Percentiles rank a stretch among this genome's conserved stretches.
These are phyloP conservation scores for Candida frijolesensis DNA, from an alignment of 1,139 yeast genomes.

Conservation along the genomic window DNA sequence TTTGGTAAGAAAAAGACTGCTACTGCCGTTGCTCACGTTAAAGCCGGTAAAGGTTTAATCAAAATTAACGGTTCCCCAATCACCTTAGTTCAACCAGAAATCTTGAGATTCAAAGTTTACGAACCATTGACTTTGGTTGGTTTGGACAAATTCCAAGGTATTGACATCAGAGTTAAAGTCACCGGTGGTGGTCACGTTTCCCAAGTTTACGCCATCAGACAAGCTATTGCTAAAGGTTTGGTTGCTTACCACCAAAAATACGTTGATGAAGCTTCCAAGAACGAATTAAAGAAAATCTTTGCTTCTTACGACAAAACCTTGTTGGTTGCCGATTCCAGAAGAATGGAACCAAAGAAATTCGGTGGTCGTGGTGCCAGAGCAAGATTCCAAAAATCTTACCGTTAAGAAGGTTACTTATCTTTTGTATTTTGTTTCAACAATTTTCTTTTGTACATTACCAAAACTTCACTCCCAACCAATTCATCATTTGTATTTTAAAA, in stretches of 20 bases:
- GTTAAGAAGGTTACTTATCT: conserved; percentile 53
- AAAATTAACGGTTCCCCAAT: conserved; percentile 99
- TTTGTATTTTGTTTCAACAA: conserved; percentile 9
- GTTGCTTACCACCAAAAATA: conserved; percentile 99
- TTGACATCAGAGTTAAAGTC: conserved; percentile 98
- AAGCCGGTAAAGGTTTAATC: conserved; percentile 99
- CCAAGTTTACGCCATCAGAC: conserved; percentile 99
- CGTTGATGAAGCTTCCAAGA: conserved; percentile 99
- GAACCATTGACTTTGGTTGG: conserved; percentile 99
- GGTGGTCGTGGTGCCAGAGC: conserved; percentile 99
- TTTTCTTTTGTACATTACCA: conserved; percentile 8
- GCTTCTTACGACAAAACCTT: conserved; percentile 98
- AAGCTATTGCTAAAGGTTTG: conserved; percentile 99
- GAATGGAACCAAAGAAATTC: conserved; percentile 99
- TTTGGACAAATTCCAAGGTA: conserved; percentile 97
- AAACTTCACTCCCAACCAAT: conserved; percentile 6
- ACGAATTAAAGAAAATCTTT: conserved; percentile 98
- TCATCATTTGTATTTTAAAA: conserved; percentile 8
- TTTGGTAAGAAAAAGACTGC: conserved; percentile 99
- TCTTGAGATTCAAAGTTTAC: conserved; percentile 98
- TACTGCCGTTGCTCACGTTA: conserved; percentile 99
- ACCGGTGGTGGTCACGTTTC: conserved; percentile 99
- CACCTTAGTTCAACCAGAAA: conserved; percentile 98
- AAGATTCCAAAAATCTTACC: conserved; percentile 99
- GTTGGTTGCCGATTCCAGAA: conserved; percentile 99